Conservation (phyloP, 768 basidiomycete species). For the Rhizopogon salebrosus region DNA sequence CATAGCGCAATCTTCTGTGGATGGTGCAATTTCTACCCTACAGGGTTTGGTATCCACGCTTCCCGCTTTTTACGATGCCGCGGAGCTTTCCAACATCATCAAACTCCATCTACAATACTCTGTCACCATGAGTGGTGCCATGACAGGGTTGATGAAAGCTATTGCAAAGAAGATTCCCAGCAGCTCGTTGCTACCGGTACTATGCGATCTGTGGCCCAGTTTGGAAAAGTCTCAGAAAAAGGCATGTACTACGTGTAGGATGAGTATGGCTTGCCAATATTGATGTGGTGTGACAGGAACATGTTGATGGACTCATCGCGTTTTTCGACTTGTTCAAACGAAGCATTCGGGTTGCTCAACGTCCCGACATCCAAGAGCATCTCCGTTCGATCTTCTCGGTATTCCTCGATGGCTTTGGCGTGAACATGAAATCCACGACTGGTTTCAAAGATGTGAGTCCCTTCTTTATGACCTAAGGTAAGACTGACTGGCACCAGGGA, state of each 20-base stretch:
- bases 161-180: constrained; percentile 68
- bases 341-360: constrained; percentile 57
- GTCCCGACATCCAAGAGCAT: constrained; percentile 59
- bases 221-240: constrained; percentile 28
- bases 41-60: constrained; percentile 67
- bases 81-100: constrained; percentile 53
- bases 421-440: constrained; percentile 31
- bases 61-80: constrained; percentile 74
- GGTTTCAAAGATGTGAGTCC: constrained; percentile 25
- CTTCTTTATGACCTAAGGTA: neutral
- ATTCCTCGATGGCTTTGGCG: constrained; percentile 74
- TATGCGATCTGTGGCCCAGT: constrained; percentile 54
- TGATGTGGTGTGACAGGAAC: constrained; percentile 13
- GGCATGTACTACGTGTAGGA: constrained; percentile 23
- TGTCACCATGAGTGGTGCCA: constrained; percentile 19
- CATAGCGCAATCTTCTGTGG: constrained; percentile 4
- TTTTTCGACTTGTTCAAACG: constrained; percentile 71
- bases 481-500: constrained; percentile 32
- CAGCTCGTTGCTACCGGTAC: constrained; percentile 59
- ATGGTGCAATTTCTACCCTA: constrained; percentile 45
- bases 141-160: constrained; percentile 47
- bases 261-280: neutral
- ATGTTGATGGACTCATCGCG: constrained; percentile 20
- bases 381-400: constrained; percentile 67
- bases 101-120: constrained; percentile 50